Evolutionary conservation across 2,329 filamentous ascomycete genomes (phyloP).

Genomic region (Alternaria triticina): DNA sequence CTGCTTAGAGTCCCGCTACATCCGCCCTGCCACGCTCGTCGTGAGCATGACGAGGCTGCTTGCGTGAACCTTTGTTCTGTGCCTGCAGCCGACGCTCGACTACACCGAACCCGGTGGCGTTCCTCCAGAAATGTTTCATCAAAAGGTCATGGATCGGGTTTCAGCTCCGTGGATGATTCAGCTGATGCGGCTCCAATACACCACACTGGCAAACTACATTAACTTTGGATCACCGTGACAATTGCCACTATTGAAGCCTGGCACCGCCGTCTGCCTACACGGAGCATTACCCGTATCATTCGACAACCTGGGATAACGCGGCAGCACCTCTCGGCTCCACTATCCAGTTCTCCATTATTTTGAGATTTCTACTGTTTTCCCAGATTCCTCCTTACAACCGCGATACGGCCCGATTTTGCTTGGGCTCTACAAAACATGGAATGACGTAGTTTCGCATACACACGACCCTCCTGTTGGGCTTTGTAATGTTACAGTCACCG

Average conservation of each 20-base stretch:
- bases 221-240: slow-evolving; percentile 11
- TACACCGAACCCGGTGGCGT: slow-evolving; percentile 2
- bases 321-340: slow-evolving; percentile 12
- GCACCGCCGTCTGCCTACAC: slow-evolving; percentile 1
- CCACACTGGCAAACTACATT: slow-evolving; percentile 15
- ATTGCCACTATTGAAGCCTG: background rate
- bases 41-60: slow-evolving; percentile 21
- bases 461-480: background rate
- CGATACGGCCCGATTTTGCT: slow-evolving; percentile 7
- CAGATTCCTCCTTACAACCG: slow-evolving; percentile 10
- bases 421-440: background rate
- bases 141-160: background rate
- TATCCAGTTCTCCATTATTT: slow-evolving; percentile 6
- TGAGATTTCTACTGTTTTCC: slow-evolving; percentile 5
- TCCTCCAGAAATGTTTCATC: background rate
- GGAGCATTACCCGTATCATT: slow-evolving; percentile 16
- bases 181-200: slow-evolving; percentile 33
- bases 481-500: background rate
- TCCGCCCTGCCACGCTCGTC: slow-evolving; percentile 21
- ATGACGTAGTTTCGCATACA: background rate
- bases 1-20: slow-evolving; percentile 18
- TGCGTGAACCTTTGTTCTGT: slow-evolving; percentile 38
- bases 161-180: slow-evolving; percentile 25
- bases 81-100: slow-evolving; percentile 14
- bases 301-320: slow-evolving; percentile 15